Conservation (phyloP, 176 grass and related monocot genomes). For the Calamus simplicifolius region DNA sequence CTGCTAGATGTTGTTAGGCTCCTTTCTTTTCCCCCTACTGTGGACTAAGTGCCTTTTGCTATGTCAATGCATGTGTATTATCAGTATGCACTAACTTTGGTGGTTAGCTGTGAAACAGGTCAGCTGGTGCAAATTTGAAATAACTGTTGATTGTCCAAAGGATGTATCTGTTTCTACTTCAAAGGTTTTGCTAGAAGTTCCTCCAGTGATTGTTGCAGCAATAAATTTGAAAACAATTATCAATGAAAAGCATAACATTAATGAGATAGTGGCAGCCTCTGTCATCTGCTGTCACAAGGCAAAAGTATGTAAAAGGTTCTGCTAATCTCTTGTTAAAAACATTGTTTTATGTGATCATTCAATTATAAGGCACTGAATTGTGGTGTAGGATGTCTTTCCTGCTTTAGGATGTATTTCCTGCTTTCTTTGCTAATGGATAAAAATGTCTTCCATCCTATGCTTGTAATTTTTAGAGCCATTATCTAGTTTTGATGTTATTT, state of each 20-base stretch:
- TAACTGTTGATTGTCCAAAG: conserved; percentile 76
- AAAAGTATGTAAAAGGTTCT: conserved; percentile 48
- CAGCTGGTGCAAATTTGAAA: conserved; percentile 98
- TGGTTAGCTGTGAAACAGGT: conserved; percentile 50
- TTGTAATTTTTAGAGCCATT: too few species aligned
- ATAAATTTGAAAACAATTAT: conserved; percentile 93
- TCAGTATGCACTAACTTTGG: background rate
- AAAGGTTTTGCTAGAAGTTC: conserved; percentile 49
- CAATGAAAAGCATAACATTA: conserved; percentile 66
- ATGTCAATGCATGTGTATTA: conserved; percentile 7
- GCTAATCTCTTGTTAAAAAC: too few species aligned
- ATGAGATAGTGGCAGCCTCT: conserved; percentile 97
- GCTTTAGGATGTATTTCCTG: conserved; percentile 1
- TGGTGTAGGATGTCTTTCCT: conserved; percentile 1
- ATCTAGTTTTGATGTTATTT: too few species aligned
- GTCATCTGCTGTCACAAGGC: conserved; percentile 82
- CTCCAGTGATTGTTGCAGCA: conserved; percentile 63
- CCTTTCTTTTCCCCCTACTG: conserved; percentile 7
- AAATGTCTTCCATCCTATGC: too few species aligned
- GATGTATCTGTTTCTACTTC: conserved; percentile 58
- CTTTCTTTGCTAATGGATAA: conserved; percentile 1
- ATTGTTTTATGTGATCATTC: too few species aligned
- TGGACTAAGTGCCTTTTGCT: background rate
- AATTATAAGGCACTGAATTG: too few species aligned
- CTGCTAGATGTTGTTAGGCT: conserved; percentile 2